phyloP scores from a whole-genome alignment of 768 basidiomycete species.

The Tremella yokohamensis region DNA sequence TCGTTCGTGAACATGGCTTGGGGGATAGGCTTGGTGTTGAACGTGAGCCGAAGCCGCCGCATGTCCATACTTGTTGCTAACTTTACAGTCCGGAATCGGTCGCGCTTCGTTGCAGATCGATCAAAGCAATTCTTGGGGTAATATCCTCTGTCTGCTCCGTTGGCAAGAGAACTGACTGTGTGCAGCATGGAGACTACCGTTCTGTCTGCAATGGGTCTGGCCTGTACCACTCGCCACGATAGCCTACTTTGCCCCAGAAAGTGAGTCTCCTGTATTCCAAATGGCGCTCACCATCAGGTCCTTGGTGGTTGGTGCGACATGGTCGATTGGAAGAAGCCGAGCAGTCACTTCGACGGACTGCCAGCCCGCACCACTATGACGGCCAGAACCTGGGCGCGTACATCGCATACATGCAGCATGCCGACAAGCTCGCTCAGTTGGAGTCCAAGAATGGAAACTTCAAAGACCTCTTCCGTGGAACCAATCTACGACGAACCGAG shows the following conservation, averaged over 20 bases:
- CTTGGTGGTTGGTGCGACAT: constrained; percentile 31
- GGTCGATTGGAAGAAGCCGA: constrained; percentile 49
- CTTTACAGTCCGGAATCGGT: too few species aligned
- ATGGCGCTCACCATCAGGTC: too few species aligned
- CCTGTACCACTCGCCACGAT: too few species aligned
- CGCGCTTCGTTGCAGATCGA: neutral
- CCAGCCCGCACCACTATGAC: constrained; percentile 14
- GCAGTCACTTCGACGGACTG: constrained; percentile 29
- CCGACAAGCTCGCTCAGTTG: constrained; percentile 34
- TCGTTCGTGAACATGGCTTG: constrained; percentile 33
- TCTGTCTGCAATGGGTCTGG: too few species aligned
- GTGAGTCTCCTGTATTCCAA: too few species aligned
- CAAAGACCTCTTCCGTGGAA: constrained; percentile 32
- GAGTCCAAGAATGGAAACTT: constrained; percentile 21
- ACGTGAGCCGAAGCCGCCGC: neutral
- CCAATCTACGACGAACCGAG: constrained; percentile 37
- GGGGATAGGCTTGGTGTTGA: constrained; percentile 26
- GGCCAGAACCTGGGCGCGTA: constrained; percentile 24
- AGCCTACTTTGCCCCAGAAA: too few species aligned
- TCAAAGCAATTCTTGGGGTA: neutral
- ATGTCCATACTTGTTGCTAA: too few species aligned
- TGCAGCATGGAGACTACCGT: too few species aligned
- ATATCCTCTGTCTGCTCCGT: neutral
- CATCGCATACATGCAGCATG: constrained; percentile 40
- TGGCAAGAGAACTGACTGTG: too few species aligned